These are phyloP conservation scores for Exophiala calicioides DNA, from an alignment of 2,329 filamentous ascomycete species.

Conservation along the genomic window DNA sequence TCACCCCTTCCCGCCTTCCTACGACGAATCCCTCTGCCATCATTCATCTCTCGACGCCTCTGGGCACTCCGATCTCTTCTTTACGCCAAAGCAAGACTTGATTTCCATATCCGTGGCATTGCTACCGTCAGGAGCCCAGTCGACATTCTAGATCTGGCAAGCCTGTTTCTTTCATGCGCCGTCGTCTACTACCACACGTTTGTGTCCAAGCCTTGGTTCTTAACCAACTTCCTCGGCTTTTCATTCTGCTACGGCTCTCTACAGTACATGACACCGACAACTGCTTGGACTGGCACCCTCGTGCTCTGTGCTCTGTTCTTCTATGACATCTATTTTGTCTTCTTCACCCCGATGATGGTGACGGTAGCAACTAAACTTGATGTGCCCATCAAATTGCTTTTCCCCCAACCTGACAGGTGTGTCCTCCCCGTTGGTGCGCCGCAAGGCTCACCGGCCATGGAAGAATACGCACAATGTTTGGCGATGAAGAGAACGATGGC, in stretches of 20 bases:
- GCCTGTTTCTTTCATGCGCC: conserved; percentile 57
- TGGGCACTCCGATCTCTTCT: conserved; percentile 54
- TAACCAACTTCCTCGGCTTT: conserved; percentile 85
- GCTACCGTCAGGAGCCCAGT: conserved; percentile 42
- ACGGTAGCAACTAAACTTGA: conserved; percentile 81
- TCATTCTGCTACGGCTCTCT: conserved; percentile 83
- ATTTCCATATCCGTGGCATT: conserved; percentile 56
- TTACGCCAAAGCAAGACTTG: conserved; percentile 54
- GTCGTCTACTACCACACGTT: conserved; percentile 66
- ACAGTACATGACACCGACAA: conserved; percentile 83
- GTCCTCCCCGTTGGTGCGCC: conserved; percentile 43
- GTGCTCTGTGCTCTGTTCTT: conserved; percentile 81
- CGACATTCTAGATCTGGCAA: conserved; percentile 53
- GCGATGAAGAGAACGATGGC: conserved; percentile 48
- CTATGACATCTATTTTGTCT: conserved; percentile 80
- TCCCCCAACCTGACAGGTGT: conserved; percentile 60
- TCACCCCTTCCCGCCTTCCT: conserved; percentile 57
- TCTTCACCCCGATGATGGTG: conserved; percentile 57
- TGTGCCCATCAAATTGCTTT: conserved; percentile 88
- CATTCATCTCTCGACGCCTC: conserved; percentile 37
- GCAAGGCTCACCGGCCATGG: conserved; percentile 32
- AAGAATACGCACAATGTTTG: conserved; percentile 29
- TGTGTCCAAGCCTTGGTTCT: conserved; percentile 62
- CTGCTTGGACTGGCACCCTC: conserved; percentile 76
- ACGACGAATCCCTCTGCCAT: conserved; percentile 49